Evolutionary conservation across 768 basidiomycete genomes (phyloP), one percentile per base, ranked within the genome.

Genomic region (Dendrothele bispora): DNA sequence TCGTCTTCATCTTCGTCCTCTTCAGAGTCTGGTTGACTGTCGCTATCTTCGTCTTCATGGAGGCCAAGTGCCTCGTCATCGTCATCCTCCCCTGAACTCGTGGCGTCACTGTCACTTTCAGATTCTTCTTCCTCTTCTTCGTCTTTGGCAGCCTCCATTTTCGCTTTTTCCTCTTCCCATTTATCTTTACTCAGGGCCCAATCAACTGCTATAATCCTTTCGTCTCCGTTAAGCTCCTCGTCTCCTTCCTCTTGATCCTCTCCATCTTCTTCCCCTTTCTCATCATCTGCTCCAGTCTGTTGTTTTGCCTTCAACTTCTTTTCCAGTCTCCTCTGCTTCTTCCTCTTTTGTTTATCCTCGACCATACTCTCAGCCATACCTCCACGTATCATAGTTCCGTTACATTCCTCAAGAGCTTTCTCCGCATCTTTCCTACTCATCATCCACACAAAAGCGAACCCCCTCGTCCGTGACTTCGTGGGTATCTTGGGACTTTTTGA

Each of bases 401-500:
- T 95, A 52, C 89, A 83, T 11, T 74, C 81, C 56, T 83, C 83
- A 49, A 95, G 73, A 0, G 92, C 94, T 43, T 73, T 72, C 62
- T 94, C 88, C 7, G 92, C 95, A 58, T 94, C 89, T 48, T 85
- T 86, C 61, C 80, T 84, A 59, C 82, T 83, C 54, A 93, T 65
- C 81, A 91, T 93, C 91, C 93, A 95, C 8, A 98, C 84, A 58
- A 98, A 98, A 0, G 93, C 95, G 55, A 95, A 98, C 0, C 95
- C 93, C 55, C 86, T 85, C 35, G 79, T 72, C 25, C 78, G 71
- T 11, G 56, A 35, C 38, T 65, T 66, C n/a, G n/a, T n/a, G n/a
- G n/a, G n/a, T n/a, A n/a, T n/a, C n/a, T n/a, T n/a, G n/a, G n/a
- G n/a, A n/a, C n/a, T n/a, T 32, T 49, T 55, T 22, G 40, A 50